phyloP scores from a whole-genome alignment of 352 stramenopile species.

The Aphanomyces invadans region DNA sequence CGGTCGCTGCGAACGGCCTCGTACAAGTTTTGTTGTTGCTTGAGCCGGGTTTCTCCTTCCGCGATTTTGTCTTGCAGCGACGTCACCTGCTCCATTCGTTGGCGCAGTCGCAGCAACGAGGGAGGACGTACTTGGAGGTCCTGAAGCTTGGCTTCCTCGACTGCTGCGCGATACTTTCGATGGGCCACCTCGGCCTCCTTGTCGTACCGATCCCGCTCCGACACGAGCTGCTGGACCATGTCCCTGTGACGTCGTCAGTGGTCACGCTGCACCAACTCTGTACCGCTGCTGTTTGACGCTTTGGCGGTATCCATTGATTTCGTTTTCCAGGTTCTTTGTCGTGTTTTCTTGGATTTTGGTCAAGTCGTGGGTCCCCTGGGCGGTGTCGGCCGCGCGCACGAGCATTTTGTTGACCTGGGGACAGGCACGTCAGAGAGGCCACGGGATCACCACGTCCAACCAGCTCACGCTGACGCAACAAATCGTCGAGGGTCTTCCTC shows the following conservation, averaged over 20 bases:
- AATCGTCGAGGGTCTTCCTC: conserved; percentile 72
- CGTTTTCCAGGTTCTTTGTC: conserved; percentile 84
- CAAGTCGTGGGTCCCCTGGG: conserved; percentile 82
- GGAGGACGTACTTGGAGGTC: conserved; percentile 41
- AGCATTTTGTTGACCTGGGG: conserved; percentile 73
- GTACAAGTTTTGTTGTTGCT: conserved; percentile 93
- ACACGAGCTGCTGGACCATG: conserved; percentile 77
- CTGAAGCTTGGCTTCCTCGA: conserved; percentile 74
- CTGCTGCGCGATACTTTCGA: conserved; percentile 71
- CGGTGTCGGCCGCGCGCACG: conserved; percentile 67
- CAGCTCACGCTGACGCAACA: conserved; percentile 67
- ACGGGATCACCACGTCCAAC: not conserved
- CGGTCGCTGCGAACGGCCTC: conserved; percentile 86
- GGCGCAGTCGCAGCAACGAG: no score
- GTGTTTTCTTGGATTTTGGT: conserved; percentile 89
- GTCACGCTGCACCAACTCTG: not conserved
- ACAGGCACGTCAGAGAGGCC: not conserved
- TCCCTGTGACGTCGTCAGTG: conserved; percentile 14
- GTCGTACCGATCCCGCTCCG: conserved; percentile 84
- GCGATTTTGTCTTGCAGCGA: conserved; percentile 69
- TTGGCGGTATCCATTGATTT: conserved; percentile 76
- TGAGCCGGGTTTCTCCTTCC: conserved; percentile 69
- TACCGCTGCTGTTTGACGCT: conserved; percentile 71
- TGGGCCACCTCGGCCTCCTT: conserved; percentile 69
- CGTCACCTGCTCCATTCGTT: conserved; percentile 35